A percentile compares a stretch with the other conserved stretches of the same genome.
Conservation (phyloP, 257 asterid species). For the Nicotiana undulata region DNA sequence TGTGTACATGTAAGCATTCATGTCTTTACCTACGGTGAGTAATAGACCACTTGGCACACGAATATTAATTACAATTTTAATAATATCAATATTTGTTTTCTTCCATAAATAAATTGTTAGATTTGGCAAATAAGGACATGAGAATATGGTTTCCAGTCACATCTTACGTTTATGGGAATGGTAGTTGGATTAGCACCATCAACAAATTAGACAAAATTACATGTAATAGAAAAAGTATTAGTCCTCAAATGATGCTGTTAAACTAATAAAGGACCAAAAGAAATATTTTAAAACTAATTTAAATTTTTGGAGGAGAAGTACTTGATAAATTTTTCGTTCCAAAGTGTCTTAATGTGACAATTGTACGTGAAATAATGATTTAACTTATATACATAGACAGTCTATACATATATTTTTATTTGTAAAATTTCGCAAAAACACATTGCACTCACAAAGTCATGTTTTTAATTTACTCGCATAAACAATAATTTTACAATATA, state of each 20-base stretch:
- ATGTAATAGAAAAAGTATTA: not conserved
- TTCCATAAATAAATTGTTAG: not conserved
- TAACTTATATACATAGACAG: too few relatives aligned
- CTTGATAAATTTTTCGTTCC: too few relatives aligned
- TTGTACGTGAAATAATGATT: too few relatives aligned
- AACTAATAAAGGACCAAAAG: not conserved
- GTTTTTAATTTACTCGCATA: too few relatives aligned
- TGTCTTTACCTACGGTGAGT: not conserved
- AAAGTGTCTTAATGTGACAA: too few relatives aligned
- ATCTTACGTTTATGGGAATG: not conserved
- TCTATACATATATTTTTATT: too few relatives aligned
- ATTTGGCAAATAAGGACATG: not conserved
- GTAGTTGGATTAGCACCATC: conserved; percentile 11
- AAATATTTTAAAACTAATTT: too few relatives aligned
- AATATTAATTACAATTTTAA: not conserved
- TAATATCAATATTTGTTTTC: not conserved
- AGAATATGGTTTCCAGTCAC: not conserved
- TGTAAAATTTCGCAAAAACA: too few relatives aligned
- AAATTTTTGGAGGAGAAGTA: too few relatives aligned
- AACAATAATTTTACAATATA: too few relatives aligned
- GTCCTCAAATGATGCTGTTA: too few relatives aligned
- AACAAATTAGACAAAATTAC: not conserved
- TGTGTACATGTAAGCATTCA: not conserved
- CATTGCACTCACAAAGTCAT: too few relatives aligned
- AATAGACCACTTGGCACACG: not conserved